Evolutionary conservation across 2,329 filamentous ascomycete species (phyloP).

Genomic region (Aureobasidium sp.): DNA sequence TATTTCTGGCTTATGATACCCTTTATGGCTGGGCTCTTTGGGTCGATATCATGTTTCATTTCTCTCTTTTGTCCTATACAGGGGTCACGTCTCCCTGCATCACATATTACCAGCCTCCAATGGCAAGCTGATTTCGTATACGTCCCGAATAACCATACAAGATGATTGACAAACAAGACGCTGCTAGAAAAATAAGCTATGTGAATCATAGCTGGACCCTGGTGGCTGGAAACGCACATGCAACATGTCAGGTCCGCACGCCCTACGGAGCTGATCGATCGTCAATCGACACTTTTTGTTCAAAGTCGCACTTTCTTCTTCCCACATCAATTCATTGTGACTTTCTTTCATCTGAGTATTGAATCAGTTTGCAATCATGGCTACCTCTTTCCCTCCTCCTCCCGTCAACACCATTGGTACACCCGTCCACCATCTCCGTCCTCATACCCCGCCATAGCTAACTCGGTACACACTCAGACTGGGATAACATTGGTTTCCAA

Average conservation of each 20-base stretch:
- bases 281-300: neutral
- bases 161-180: neutral
- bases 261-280: slow-evolving; percentile 2
- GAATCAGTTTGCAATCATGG: slow-evolving; percentile 20
- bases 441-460: neutral
- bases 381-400: slow-evolving; percentile 60
- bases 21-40: neutral
- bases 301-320: neutral
- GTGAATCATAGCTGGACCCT: neutral
- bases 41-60: neutral
- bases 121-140: neutral
- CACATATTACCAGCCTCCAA: neutral
- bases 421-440: slow-evolving; percentile 17
- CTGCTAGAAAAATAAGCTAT: neutral
- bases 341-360: neutral
- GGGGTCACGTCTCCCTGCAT: neutral
- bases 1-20: slow-evolving; percentile 13
- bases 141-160: neutral
- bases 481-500: slow-evolving; percentile 87
- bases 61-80: neutral
- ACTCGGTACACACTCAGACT: slow-evolving; percentile 50
- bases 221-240: neutral
- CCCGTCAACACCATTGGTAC: slow-evolving; percentile 68
- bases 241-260: neutral
- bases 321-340: neutral